Base-by-base conservation (phyloP, 208 protist genomes). In the Leptomonas pyrrhocoris region DNA sequence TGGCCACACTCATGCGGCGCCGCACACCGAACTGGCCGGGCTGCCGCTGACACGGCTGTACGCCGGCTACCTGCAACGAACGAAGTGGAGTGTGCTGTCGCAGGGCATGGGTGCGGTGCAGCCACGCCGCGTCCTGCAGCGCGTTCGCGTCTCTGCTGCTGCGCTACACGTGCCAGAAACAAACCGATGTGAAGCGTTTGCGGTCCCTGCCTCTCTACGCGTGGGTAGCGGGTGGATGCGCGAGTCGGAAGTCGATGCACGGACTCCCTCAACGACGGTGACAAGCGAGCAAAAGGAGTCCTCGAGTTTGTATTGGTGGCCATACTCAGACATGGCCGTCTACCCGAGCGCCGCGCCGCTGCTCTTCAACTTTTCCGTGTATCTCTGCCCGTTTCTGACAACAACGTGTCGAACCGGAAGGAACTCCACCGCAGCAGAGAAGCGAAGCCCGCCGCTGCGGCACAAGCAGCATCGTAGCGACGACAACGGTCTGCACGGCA, bases 291-390 rank as follows among this genome's bases (percentile, higher is more conserved):
- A 48, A 12, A 48, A 48, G 43, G 31, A 45, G 9, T 16, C 0
- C 12, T 58, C 49, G 15, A 36, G 19, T n/a, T n/a, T 62, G 28
- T 98, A 95, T 68, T 83, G 92, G 58, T 99, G 97, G 97, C 98
- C 98, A n/a, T 97, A 94, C 67, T 98, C 97, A 68, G 74, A 89
- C 31, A 93, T 97, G 77, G 81, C 87, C 30, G 51, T 96, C 49
- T 98, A 96, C 74, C 74, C 89, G 46, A 81, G 80, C 5, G 75
- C 67, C 0, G 51, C 83, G 31, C 90, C 96, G 18, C 42, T 98
- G 0, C 73, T 97, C 9, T 77, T 98, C 48, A 99, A 99, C 76
- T 23, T 99, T 0, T 99, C 96, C 18, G 25, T 90, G 21, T 73
- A 90, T 58, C 34, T 83, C 13, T 77, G 72, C 30, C 72, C 63